phyloP scores from a whole-genome alignment of 768 basidiomycete genomes.

The Rhodotorula kratochvilovae region DNA sequence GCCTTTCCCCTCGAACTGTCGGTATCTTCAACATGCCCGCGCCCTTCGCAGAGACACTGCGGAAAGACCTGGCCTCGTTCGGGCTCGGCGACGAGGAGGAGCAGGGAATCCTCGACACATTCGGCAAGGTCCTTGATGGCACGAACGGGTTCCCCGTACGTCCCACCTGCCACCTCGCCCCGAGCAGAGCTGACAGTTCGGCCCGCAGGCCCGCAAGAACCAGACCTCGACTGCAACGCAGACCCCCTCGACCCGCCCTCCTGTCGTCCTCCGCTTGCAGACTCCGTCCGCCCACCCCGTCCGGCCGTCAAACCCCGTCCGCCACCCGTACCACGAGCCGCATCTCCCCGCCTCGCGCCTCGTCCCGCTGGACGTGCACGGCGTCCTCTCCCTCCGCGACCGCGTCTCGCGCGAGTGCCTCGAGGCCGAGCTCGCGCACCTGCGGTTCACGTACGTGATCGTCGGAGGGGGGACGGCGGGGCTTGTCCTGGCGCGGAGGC shows the following conservation, averaged over 20 bases:
- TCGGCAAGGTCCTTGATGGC: neutral
- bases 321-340: neutral
- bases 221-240: neutral
- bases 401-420: neutral
- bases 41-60: neutral
- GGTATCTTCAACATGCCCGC: neutral
- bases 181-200: too few species aligned
- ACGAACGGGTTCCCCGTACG: neutral
- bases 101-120: neutral
- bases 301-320: neutral
- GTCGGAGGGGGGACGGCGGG: constrained; percentile 41
- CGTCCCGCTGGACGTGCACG: neutral
- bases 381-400: neutral
- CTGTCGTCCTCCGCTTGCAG: neutral
- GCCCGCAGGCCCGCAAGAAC: neutral
- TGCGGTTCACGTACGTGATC: constrained; percentile 8
- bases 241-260: neutral
- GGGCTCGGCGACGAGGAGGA: neutral
- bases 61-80: neutral
- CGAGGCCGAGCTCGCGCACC: neutral
- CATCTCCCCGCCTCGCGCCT: neutral
- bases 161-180: neutral
- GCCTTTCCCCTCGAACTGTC: too few species aligned
- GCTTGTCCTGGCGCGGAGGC: constrained; percentile 41
- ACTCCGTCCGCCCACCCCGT: neutral